Evolutionary conservation across 2,329 filamentous ascomycete genomes (phyloP).

Genomic region (Cercospora sp.): DNA sequence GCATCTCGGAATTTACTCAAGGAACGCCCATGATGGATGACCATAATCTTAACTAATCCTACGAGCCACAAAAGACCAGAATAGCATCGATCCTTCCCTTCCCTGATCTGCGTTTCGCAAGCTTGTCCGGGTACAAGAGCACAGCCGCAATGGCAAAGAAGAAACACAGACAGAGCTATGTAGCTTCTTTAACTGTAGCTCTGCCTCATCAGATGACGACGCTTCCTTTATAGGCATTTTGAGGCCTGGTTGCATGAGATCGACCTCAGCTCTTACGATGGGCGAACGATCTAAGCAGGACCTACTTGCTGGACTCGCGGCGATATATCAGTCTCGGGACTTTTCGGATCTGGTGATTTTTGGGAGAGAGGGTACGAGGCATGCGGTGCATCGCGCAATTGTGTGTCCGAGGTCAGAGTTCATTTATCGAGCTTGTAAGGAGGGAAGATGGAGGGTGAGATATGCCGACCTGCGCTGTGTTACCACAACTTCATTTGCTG

Average conservation of each 20-base stretch:
- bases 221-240: neutral
- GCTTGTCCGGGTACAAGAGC: conserved; percentile 4
- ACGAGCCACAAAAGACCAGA: neutral
- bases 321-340: conserved; percentile 27
- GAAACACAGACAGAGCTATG: neutral
- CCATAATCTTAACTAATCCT: neutral
- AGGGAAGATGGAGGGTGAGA: conserved; percentile 27
- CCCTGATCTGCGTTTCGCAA: neutral
- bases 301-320: conserved; percentile 22
- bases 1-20: neutral
- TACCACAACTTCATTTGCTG: neutral
- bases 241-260: conserved; percentile 11
- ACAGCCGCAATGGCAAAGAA: conserved; percentile 7
- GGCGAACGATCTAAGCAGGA: conserved; percentile 24
- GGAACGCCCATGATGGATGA: neutral
- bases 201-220: neutral
- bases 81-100: conserved; percentile 4
- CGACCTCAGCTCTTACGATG: conserved; percentile 12
- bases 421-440: conserved; percentile 24
- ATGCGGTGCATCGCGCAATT: conserved; percentile 28
- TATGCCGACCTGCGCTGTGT: neutral
- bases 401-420: conserved; percentile 30
- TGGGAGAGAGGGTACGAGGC: conserved; percentile 23
- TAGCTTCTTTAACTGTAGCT: neutral
- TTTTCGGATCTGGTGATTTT: conserved; percentile 28